Conservation (phyloP, 331 rosid species). For the Ulmus americana region DNA sequence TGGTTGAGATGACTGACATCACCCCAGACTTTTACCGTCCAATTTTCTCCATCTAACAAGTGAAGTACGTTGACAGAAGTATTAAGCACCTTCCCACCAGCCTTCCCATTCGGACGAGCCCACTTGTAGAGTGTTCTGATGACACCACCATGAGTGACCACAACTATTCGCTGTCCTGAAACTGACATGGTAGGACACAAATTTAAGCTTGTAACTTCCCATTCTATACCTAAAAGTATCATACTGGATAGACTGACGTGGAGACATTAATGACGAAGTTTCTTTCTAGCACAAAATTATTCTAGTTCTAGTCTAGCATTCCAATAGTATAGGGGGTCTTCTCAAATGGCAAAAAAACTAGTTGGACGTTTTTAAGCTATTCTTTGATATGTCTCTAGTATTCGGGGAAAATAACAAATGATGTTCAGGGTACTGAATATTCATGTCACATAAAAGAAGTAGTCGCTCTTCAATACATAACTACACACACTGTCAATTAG, state of each 20-base stretch:
- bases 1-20: constrained; percentile 70
- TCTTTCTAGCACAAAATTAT: neutral
- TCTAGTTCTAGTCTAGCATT: neutral
- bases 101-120: constrained; percentile 37
- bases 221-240: neutral
- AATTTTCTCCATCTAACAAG: constrained; percentile 50
- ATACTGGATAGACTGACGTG: neutral
- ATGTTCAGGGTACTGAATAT: constrained; percentile 3
- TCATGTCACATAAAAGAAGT: neutral
- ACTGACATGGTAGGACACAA: constrained; percentile 7
- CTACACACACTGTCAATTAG: too few species aligned
- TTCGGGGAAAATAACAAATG: neutral
- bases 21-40: constrained; percentile 61
- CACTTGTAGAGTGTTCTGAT: constrained; percentile 47
- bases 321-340: neutral
- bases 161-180: constrained; percentile 63
- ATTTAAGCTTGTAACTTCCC: neutral
- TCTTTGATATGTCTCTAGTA: neutral
- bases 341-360: neutral
- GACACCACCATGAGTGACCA: constrained; percentile 74
- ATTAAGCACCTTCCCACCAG: constrained; percentile 51
- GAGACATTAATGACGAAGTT: neutral
- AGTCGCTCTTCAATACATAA: too few species aligned
- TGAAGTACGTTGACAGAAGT: constrained; percentile 58
- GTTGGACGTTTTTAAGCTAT: constrained; percentile 7